A percentile compares a stretch with the other conserved stretches of the same genome.
Conservation (phyloP, 805 yeast species). For the Spathaspora hagerdaliae region DNA sequence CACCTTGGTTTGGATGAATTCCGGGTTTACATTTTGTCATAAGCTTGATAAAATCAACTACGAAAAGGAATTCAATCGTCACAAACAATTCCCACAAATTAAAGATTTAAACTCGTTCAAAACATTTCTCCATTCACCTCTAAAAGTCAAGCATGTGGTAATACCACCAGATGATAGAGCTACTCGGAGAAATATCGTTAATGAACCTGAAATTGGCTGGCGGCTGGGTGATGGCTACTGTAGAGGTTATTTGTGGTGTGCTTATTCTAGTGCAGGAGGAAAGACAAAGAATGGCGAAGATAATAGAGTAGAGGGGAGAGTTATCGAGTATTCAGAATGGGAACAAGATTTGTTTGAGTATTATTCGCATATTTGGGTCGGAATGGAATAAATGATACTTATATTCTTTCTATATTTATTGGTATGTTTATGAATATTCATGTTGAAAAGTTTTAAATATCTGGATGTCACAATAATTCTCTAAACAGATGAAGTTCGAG, state of each 20-base stretch:
- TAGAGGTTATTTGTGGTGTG: constrained; percentile 57
- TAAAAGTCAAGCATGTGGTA: constrained; percentile 41
- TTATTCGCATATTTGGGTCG: constrained; percentile 52
- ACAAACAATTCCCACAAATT: constrained; percentile 16
- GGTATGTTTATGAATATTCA: too few relatives aligned
- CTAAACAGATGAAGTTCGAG: too few relatives aligned
- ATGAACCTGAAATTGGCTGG: constrained; percentile 56
- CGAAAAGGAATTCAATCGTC: constrained; percentile 18
- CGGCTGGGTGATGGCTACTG: constrained; percentile 43
- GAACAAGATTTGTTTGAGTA: constrained; percentile 29
- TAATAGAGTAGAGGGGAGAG: constrained; percentile 38
- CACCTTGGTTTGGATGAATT: constrained; percentile 40
- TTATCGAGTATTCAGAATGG: constrained; percentile 38
- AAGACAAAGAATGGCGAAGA: constrained; percentile 24
- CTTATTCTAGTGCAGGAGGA: constrained; percentile 55
- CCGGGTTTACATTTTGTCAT: constrained; percentile 38
- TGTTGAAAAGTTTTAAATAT: too few relatives aligned
- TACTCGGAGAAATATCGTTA: constrained; percentile 18
- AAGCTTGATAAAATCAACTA: constrained; percentile 25
- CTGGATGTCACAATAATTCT: too few relatives aligned
- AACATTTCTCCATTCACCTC: constrained; percentile 22
- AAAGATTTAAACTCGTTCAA: constrained; percentile 18
- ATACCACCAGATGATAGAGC: constrained; percentile 46
- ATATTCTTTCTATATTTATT: not conserved
- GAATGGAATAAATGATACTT: constrained; percentile 23